phyloP scores from a whole-genome alignment of 768 basidiomycete species.

The Lanmaoa rubissima region DNA sequence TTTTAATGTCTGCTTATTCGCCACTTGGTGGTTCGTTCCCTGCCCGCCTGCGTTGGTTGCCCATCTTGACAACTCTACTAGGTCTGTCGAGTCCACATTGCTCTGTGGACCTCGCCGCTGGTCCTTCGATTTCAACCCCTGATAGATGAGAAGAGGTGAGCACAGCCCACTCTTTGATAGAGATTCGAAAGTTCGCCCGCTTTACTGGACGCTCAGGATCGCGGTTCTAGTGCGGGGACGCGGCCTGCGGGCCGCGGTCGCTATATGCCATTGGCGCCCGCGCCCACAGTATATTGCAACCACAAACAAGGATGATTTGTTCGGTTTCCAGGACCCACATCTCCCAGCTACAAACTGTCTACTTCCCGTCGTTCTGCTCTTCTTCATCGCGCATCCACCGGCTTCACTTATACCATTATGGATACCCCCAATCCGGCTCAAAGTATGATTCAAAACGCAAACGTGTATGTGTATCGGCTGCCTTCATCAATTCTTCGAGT shows the following conservation, averaged over 20 bases:
- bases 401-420: not conserved
- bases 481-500: not conserved
- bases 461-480: slow-evolving; percentile 1
- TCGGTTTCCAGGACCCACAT: slow-evolving; percentile 10
- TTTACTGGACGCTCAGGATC: not conserved
- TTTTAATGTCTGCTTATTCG: not conserved
- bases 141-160: not conserved
- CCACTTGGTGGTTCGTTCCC: not conserved
- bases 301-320: slow-evolving; percentile 11
- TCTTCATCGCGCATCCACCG: not conserved
- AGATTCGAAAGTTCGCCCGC: not conserved
- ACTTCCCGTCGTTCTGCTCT: not conserved
- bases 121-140: not conserved
- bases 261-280: slow-evolving; percentile 8
- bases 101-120: not conserved
- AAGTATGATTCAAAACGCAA: not conserved
- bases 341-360: not conserved
- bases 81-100: not conserved
- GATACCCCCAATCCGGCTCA: not conserved
- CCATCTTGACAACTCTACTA: not conserved
- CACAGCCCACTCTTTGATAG: not conserved
- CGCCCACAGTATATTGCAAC: slow-evolving; percentile 18
- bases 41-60: too few relatives aligned
- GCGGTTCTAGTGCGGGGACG: slow-evolving; percentile 8
- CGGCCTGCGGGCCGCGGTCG: not conserved